Evolutionary conservation across 2,329 filamentous ascomycete genomes (phyloP).

Genomic region (Calonectria ilicicola): DNA sequence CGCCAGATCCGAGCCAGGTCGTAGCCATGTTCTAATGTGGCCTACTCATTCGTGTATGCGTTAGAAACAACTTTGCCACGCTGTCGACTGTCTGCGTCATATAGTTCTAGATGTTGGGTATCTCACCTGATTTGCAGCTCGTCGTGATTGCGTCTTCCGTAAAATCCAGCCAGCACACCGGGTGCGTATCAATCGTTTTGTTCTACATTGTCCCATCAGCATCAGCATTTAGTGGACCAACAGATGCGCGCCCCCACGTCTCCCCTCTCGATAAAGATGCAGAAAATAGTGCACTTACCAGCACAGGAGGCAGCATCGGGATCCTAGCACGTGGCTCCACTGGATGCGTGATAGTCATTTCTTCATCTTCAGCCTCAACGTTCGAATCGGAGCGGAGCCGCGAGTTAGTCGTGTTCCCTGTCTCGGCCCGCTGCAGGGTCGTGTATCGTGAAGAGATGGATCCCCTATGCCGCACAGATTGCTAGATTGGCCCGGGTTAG

Average conservation of each 20-base stretch:
- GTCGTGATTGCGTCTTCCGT: constrained; percentile 94
- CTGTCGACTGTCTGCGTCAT: neutral
- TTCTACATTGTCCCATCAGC: constrained; percentile 60
- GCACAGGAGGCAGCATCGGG: constrained; percentile 89
- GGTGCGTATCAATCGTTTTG: constrained; percentile 87
- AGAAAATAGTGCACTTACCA: constrained; percentile 66
- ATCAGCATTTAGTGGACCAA: constrained; percentile 30
- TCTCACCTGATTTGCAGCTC: constrained; percentile 88
- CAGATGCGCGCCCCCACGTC: constrained; percentile 9
- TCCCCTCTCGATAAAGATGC: neutral
- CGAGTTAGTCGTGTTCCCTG: constrained; percentile 68
- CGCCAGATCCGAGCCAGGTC: constrained; percentile 59
- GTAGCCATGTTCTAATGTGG: constrained; percentile 80
- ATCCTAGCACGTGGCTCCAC: constrained; percentile 89
- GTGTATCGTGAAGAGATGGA: constrained; percentile 65
- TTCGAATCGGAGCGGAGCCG: constrained; percentile 80
- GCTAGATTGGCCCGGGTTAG: constrained; percentile 33
- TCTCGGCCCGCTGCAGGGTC: constrained; percentile 68
- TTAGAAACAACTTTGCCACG: constrained; percentile 19
- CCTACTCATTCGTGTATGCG: constrained; percentile 59
- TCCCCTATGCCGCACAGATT: constrained; percentile 56
- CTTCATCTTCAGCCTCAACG: constrained; percentile 67
- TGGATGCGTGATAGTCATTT: constrained; percentile 75
- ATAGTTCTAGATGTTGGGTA: neutral
- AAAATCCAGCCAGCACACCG: constrained; percentile 91